These are phyloP conservation scores for Acer yangbiense DNA, from an alignment of 345 rosid genomes.

Conservation along the genomic window DNA sequence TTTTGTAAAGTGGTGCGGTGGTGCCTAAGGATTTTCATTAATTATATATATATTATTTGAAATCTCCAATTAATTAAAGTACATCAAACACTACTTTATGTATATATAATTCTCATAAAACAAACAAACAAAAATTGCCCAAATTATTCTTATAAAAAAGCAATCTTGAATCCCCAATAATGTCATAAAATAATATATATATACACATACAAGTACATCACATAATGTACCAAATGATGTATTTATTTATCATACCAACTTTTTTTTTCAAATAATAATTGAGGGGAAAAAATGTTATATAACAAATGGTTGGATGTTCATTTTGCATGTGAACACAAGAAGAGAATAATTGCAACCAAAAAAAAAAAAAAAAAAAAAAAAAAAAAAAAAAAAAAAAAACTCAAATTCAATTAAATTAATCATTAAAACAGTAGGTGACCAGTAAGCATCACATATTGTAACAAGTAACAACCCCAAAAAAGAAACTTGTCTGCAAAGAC, in stretches of 20 bases:
- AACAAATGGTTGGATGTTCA: neutral
- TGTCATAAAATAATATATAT: neutral
- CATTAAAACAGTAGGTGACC: conserved; percentile 9
- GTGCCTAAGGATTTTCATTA: neutral
- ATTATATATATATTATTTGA: conserved; percentile 1
- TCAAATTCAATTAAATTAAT: neutral
- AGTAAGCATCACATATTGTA: conserved; percentile 9
- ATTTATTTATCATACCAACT: neutral
- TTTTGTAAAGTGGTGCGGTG: neutral
- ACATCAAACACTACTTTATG: neutral
- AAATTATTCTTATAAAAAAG: neutral
- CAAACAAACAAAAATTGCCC: neutral
- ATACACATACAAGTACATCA: neutral
- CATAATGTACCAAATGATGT: neutral
- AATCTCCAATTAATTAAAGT: neutral
- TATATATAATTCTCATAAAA: neutral
- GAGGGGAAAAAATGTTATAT: neutral
- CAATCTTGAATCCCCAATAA: neutral
- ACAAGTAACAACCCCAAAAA: conserved; percentile 8
- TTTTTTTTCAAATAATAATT: conserved; percentile 10
- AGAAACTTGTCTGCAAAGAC: neutral
- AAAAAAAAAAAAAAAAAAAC: neutral
- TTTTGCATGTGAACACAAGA: conserved; percentile 14
- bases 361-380: neutral
- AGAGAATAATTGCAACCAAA: neutral